phyloP scores from a whole-genome alignment of 2,329 filamentous ascomycete species.

The Madurella fahalii region DNA sequence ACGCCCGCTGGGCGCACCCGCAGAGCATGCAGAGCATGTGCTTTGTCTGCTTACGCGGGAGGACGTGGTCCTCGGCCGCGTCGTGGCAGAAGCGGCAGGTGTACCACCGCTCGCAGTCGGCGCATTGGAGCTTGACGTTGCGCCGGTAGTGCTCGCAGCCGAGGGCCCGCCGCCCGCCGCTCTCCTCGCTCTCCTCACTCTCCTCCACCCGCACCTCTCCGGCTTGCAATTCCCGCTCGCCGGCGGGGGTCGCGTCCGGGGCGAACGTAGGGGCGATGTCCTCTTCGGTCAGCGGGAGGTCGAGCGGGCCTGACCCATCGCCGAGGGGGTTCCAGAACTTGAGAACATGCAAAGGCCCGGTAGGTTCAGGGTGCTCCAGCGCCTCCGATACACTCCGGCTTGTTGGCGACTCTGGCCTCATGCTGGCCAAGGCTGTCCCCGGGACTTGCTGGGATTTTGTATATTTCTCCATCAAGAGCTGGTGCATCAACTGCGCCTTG shows the following conservation, averaged over 20 bases:
- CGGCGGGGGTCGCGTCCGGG: constrained; percentile 43
- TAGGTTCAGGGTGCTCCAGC: constrained; percentile 33
- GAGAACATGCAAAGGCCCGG: constrained; percentile 46
- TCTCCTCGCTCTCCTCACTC: constrained; percentile 32
- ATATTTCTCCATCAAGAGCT: constrained; percentile 66
- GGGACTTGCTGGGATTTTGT: constrained; percentile 38
- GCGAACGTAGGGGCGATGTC: constrained; percentile 67
- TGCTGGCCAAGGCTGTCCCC: constrained; percentile 15
- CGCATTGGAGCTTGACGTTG: constrained; percentile 95
- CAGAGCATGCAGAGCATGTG: constrained; percentile 99
- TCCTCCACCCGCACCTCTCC: constrained; percentile 33
- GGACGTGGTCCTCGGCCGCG: constrained; percentile 68
- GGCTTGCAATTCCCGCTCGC: constrained; percentile 45
- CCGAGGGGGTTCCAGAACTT: constrained; percentile 52
- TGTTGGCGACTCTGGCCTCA: constrained; percentile 27
- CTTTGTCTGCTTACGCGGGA: constrained; percentile 78
- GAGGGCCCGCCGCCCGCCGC: constrained; percentile 43
- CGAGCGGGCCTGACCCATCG: constrained; percentile 38
- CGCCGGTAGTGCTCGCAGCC: constrained; percentile 92
- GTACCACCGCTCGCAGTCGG: constrained; percentile 85
- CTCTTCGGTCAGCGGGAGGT: constrained; percentile 51
- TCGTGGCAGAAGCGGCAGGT: constrained; percentile 95
- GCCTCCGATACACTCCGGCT: constrained; percentile 20
- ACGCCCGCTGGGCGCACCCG: constrained; percentile 74
- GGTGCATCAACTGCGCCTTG: constrained; percentile 70